These are phyloP conservation scores for Coemansia sp. DNA, from an alignment of 192 early-diverging fungal species.

Conservation along the genomic window DNA sequence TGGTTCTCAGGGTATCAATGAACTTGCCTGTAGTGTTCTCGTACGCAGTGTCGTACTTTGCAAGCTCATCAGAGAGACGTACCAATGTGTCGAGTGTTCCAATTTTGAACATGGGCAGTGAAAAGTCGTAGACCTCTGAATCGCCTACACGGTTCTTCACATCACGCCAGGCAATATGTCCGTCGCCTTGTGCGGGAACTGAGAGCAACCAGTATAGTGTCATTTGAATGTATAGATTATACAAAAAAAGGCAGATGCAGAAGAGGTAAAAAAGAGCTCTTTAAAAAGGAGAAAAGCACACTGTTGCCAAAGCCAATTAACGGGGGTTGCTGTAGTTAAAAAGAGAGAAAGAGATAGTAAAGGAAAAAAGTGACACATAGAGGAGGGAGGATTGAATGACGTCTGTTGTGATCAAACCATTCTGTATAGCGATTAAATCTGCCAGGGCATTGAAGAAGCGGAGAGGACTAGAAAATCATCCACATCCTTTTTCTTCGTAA, in stretches of 20 bases:
- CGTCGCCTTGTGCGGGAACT: constrained; percentile 86
- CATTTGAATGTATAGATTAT: constrained; percentile 21
- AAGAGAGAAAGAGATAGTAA: no score
- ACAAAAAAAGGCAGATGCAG: no score
- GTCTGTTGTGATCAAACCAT: no score
- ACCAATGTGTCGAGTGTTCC: constrained; percentile 95
- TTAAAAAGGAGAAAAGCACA: no score
- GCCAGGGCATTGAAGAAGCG: no score
- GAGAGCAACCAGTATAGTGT: constrained; percentile 71
- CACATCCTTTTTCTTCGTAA: background rate
- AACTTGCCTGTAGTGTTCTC: constrained; percentile 80
- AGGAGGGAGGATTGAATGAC: no score
- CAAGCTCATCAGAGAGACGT: constrained; percentile 91
- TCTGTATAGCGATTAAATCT: no score
- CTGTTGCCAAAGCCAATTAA: no score
- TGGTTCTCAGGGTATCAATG: constrained; percentile 77
- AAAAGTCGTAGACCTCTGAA: constrained; percentile 82
- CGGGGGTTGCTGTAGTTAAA: no score
- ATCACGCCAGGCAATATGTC: constrained; percentile 44
- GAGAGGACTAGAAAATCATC: no score
- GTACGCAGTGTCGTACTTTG: constrained; percentile 76
- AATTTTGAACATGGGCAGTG: constrained; percentile 80
- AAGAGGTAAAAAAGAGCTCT: no score
- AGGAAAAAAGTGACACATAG: no score
- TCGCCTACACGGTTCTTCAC: constrained; percentile 56